These are phyloP conservation scores for Termitomyces sp. DNA, from an alignment of 1,284 basidiomycete genomes.

Conservation along the genomic window DNA sequence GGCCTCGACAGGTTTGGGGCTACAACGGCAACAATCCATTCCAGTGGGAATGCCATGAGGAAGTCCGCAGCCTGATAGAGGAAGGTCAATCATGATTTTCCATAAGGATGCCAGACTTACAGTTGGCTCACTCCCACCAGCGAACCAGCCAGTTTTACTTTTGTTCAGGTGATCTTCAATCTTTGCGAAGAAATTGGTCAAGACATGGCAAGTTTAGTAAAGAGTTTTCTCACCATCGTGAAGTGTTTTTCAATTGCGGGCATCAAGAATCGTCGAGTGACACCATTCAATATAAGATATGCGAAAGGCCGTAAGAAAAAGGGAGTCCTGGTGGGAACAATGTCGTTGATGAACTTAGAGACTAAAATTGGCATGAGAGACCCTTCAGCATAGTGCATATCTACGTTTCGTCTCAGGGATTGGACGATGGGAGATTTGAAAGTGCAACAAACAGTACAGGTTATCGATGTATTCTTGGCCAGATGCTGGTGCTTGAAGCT, in stretches of 20 bases:
- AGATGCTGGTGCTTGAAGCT: constrained; percentile 31
- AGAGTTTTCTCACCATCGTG: background rate
- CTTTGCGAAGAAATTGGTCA: constrained; percentile 11
- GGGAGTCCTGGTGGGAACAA: constrained; percentile 19
- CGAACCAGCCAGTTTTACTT: constrained; percentile 17
- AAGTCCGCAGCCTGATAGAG: constrained; percentile 14
- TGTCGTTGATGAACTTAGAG: constrained; percentile 28
- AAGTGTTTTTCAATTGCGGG: constrained; percentile 30
- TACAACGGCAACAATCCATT: constrained; percentile 3
- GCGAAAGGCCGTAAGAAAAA: constrained; percentile 33
- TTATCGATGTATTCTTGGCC: constrained; percentile 32
- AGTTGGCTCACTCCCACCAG: constrained; percentile 15
- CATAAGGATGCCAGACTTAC: constrained; percentile 1
- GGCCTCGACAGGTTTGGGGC: constrained; percentile 3
- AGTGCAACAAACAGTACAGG: constrained; percentile 30
- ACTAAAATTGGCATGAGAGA: constrained; percentile 35
- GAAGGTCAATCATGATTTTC: background rate
- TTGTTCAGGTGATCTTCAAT: constrained; percentile 34
- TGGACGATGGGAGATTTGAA: background rate
- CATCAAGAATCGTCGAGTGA: constrained; percentile 22
- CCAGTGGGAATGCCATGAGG: constrained; percentile 15
- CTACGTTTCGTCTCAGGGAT: constrained; percentile 21
- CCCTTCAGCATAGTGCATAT: constrained; percentile 37
- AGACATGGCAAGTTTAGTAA: background rate
- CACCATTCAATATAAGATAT: constrained; percentile 25